Evolutionary conservation across 2,329 filamentous ascomycete genomes (phyloP).

Genomic region (Calonectria montana): DNA sequence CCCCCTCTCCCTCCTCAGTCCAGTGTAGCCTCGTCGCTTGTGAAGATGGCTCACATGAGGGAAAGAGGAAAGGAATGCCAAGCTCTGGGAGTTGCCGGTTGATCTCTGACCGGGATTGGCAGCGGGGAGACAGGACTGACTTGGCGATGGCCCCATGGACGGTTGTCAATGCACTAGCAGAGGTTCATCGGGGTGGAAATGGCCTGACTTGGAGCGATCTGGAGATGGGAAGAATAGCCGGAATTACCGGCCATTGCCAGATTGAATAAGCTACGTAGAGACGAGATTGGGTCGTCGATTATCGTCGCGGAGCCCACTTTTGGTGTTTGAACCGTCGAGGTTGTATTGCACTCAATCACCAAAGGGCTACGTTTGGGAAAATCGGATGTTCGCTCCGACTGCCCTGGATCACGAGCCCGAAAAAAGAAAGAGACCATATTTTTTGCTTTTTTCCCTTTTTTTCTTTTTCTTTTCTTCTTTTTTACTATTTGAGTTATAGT

Average conservation of each 20-base stretch:
- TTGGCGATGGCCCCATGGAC: neutral
- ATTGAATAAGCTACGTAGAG: neutral
- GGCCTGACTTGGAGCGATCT: constrained; percentile 14
- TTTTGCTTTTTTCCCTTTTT: neutral
- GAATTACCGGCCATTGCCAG: neutral
- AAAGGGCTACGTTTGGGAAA: neutral
- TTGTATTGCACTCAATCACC: constrained; percentile 13
- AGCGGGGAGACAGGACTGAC: neutral
- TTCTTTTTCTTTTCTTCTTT: neutral
- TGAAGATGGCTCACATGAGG: neutral
- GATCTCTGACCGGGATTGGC: neutral
- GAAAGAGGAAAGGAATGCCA: neutral
- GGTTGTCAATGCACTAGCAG: neutral
- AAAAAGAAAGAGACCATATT: neutral
- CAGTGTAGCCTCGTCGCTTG: constrained; percentile 10
- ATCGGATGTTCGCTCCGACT: neutral
- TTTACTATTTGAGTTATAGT: neutral
- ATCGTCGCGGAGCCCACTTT: neutral
- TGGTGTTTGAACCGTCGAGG: constrained; percentile 4
- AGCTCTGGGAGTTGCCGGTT: constrained; percentile 3
- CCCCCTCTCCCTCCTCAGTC: neutral
- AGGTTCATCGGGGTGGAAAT: neutral
- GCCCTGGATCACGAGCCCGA: neutral
- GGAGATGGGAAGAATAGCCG: constrained; percentile 1
- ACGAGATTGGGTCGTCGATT: constrained; percentile 5